Evolutionary conservation across 192 early-diverging fungal genomes (phyloP).

Genomic region (Gamsiella multidivaricata): DNA sequence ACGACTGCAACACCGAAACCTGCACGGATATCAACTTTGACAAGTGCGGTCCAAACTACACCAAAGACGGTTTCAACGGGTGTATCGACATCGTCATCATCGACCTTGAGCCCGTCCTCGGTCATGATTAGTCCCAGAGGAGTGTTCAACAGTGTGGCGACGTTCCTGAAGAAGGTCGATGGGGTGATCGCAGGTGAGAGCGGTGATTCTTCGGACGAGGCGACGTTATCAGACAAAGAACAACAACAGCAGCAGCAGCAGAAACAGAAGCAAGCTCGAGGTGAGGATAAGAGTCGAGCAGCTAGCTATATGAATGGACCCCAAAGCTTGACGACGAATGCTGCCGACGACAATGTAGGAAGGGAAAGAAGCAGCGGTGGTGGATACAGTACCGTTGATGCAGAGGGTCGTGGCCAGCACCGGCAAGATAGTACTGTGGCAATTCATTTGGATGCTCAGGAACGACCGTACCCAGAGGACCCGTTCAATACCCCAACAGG

Average conservation of each 20-base stretch:
- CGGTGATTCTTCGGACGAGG: slow-evolving; percentile 22
- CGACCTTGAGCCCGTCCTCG: neutral
- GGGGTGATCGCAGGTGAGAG: slow-evolving; percentile 34
- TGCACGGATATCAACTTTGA: neutral
- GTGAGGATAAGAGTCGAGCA: neutral
- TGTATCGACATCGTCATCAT: slow-evolving; percentile 15
- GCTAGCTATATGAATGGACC: no score
- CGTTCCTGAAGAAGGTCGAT: slow-evolving; percentile 41
- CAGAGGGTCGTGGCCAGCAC: neutral
- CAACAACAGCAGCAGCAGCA: neutral
- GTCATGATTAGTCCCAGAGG: slow-evolving; percentile 14
- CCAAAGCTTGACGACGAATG: no score
- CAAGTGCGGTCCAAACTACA: neutral
- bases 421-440: no score
- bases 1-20: neutral
- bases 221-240: slow-evolving; percentile 1
- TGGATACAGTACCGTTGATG: slow-evolving; percentile 1
- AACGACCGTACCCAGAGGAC: neutral
- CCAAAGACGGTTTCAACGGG: slow-evolving; percentile 12
- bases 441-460: neutral
- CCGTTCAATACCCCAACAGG: neutral
- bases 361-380: no score
- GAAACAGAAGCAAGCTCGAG: neutral
- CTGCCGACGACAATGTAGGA: no score
- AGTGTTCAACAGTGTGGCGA: slow-evolving; percentile 27